Conservation (phyloP, 208 protist species). For the Baffinella frigidus region DNA sequence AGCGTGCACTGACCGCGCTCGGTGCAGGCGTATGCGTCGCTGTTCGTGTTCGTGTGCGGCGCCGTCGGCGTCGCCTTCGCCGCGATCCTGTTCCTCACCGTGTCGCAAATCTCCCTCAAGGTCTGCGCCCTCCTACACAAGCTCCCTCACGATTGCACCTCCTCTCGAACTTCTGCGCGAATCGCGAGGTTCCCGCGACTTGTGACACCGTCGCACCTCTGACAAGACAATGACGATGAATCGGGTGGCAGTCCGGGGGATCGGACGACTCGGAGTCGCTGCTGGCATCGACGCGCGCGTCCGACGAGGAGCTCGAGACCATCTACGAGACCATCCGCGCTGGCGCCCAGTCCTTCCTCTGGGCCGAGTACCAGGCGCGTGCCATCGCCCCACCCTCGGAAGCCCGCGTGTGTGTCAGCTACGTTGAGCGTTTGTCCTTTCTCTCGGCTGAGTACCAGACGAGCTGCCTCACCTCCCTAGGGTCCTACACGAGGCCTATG, state of each 20-base stretch:
- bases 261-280: too few species aligned
- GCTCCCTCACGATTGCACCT: too few species aligned
- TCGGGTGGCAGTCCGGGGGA: too few species aligned
- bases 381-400: too few species aligned
- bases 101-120: not conserved
- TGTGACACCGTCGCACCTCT: not conserved
- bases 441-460: too few species aligned
- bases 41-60: constrained; percentile 37
- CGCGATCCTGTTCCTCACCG: not conserved
- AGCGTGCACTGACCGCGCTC: too few species aligned
- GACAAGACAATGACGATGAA: too few species aligned
- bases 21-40: too few species aligned
- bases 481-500: too few species aligned
- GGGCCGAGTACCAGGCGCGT: constrained; percentile 55
- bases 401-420: too few species aligned
- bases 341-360: constrained; percentile 34
- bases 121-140: not conserved
- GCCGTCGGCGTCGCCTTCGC: constrained; percentile 10
- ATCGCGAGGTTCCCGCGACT: not conserved
- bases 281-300: not conserved
- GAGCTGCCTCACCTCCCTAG: too few species aligned
- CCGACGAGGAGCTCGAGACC: not conserved
- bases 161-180: not conserved
- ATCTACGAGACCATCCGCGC: constrained; percentile 54
- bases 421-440: too few species aligned